Conservation (phyloP, 805 yeast genomes). For the Candida xiaguanensis region DNA sequence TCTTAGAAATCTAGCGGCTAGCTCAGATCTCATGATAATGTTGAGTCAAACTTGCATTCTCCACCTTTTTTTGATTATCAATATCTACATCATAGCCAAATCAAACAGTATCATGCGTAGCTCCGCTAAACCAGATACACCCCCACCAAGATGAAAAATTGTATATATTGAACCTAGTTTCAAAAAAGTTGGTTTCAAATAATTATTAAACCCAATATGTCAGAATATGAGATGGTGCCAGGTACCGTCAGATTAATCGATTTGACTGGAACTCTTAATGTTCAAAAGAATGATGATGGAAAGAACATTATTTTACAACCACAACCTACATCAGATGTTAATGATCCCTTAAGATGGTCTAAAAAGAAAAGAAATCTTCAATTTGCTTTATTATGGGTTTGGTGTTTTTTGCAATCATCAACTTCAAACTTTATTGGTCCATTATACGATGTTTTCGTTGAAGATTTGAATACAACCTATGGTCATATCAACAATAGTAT, state of each 20-base stretch:
- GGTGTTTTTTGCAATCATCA: conserved; percentile 23
- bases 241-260: conserved; percentile 35
- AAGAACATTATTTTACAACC: conserved; percentile 29
- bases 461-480: conserved; percentile 20
- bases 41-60: too few relatives aligned
- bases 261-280: conserved; percentile 20
- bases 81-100: too few relatives aligned
- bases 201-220: too few relatives aligned
- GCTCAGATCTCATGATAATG: too few relatives aligned
- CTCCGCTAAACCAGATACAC: too few relatives aligned
- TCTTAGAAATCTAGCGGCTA: too few relatives aligned
- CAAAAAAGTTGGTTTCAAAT: neutral
- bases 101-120: too few relatives aligned
- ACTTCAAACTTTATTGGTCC: conserved; percentile 27
- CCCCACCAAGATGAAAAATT: too few relatives aligned
- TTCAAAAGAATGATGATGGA: conserved; percentile 13
- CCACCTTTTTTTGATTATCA: too few relatives aligned
- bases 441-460: conserved; percentile 23
- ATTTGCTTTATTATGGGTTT: conserved; percentile 24
- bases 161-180: neutral
- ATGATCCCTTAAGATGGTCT: conserved; percentile 37
- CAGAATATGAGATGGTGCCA: conserved; percentile 18
- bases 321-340: conserved; percentile 30
- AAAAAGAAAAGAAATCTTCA: conserved; percentile 26
- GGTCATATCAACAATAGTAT: conserved; percentile 20